Conservation (phyloP, 2,329 filamentous ascomycete genomes). For the Amauroascus niger region DNA sequence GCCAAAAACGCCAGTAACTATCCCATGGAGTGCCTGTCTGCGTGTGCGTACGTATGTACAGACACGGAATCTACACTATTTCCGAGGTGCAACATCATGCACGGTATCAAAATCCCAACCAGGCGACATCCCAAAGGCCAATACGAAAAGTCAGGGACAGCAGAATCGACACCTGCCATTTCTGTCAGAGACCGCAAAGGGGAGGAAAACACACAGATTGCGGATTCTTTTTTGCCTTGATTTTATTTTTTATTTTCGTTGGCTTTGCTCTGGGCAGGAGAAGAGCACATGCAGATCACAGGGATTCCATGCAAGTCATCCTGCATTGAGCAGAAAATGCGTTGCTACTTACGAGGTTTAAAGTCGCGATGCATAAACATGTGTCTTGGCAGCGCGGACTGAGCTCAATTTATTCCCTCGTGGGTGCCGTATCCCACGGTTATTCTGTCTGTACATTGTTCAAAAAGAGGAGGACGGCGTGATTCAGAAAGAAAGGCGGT, state of each 20-base stretch:
- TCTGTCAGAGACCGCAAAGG: neutral
- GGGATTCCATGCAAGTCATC: constrained; percentile 8
- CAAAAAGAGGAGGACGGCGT: no score
- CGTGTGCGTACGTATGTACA: neutral
- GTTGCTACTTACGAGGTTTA: neutral
- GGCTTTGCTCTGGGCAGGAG: neutral
- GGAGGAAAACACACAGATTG: neutral
- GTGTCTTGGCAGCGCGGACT: neutral
- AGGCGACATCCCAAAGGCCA: neutral
- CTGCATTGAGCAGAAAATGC: neutral
- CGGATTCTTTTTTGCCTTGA: neutral
- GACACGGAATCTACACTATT: neutral
- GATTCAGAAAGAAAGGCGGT: no score
- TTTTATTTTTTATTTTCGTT: neutral
- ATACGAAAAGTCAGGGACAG: neutral
- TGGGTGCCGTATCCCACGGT: neutral
- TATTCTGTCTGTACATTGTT: no score
- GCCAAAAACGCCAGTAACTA: neutral
- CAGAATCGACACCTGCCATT: neutral
- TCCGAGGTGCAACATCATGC: constrained; percentile 6
- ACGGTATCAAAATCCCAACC: constrained; percentile 4
- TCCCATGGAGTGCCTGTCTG: neutral
- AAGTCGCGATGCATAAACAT: neutral
- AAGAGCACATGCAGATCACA: neutral
- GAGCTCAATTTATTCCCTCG: neutral